phyloP scores from a whole-genome alignment of 805 yeast genomes.

The Starmerella powellii region DNA sequence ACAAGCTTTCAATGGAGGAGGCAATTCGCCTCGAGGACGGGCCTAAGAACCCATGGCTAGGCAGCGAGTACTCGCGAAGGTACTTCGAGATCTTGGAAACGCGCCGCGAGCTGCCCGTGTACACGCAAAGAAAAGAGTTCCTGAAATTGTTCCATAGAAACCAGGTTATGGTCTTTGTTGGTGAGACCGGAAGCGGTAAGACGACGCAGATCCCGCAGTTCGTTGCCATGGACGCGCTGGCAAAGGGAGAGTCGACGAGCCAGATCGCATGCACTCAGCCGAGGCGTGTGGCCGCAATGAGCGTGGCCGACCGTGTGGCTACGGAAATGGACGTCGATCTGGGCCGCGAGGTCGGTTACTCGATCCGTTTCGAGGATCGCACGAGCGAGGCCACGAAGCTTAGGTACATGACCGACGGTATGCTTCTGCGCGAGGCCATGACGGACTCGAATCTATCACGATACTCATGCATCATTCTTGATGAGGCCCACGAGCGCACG shows the following conservation, averaged over 20 bases:
- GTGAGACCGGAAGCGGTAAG: slow-evolving; percentile 98
- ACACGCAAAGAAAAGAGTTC: slow-evolving; percentile 83
- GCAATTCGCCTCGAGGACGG: slow-evolving; percentile 35
- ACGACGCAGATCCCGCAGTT: slow-evolving; percentile 98
- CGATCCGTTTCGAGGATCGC: slow-evolving; percentile 85
- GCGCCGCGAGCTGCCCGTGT: slow-evolving; percentile 85
- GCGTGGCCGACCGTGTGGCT: slow-evolving; percentile 57
- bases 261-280: slow-evolving; percentile 95
- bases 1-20: slow-evolving; percentile 26
- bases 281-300: slow-evolving; percentile 96
- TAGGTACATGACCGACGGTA: slow-evolving; percentile 98
- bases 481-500: slow-evolving; percentile 98
- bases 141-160: slow-evolving; percentile 68
- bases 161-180: slow-evolving; percentile 95
- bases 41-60: slow-evolving; percentile 67
- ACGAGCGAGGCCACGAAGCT: slow-evolving; percentile 69
- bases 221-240: slow-evolving; percentile 83
- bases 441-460: slow-evolving; percentile 71
- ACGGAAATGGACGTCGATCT: slow-evolving; percentile 90
- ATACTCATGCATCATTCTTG: slow-evolving; percentile 83
- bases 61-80: slow-evolving; percentile 44
- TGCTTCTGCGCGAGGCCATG: slow-evolving; percentile 95
- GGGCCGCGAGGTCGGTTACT: slow-evolving; percentile 93
- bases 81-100: slow-evolving; percentile 67
- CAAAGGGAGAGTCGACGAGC: slow-evolving; percentile 58